Percentiles rank a stretch among this genome's conserved stretches.
Conservation (phyloP, 768 basidiomycete species). For the Melanogaster broomeanus region DNA sequence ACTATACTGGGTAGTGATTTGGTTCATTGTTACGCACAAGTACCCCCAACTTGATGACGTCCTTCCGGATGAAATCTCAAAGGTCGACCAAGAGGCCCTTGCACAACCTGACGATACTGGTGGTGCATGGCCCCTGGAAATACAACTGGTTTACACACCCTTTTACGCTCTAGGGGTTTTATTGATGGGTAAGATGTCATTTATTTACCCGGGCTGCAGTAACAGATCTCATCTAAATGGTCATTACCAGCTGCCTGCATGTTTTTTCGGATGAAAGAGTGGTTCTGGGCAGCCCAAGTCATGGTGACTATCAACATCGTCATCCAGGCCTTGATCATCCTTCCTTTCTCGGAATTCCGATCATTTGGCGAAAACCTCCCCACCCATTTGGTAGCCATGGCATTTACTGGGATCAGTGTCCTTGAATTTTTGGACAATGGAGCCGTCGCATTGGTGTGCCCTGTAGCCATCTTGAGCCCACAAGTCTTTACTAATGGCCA, state of each 20-base stretch:
- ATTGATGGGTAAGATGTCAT: conserved; percentile 36
- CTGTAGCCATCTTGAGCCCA: too few species aligned
- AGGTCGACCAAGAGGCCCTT: neutral
- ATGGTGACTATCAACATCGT: conserved; percentile 34
- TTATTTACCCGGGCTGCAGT: too few species aligned
- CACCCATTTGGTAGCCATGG: conserved; percentile 45
- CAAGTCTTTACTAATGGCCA: neutral
- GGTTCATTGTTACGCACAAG: conserved; percentile 17
- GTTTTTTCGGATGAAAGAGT: conserved; percentile 30
- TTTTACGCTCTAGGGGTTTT: conserved; percentile 35
- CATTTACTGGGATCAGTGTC: conserved; percentile 40
- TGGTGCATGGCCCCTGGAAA: too few species aligned
- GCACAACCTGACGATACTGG: conserved; percentile 14
- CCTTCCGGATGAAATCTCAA: neutral
- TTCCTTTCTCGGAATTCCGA: too few species aligned
- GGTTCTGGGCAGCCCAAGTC: conserved; percentile 28
- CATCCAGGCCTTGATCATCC: conserved; percentile 35
- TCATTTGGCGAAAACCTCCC: too few species aligned
- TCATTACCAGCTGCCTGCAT: conserved; percentile 33
- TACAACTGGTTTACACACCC: conserved; percentile 30
- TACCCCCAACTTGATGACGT: neutral
- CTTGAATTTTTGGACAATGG: conserved; percentile 4
- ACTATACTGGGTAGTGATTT: conserved; percentile 28
- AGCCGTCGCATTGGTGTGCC: neutral
- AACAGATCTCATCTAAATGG: too few species aligned